phyloP scores from a whole-genome alignment of 352 stramenopile genomes.

The Pythium volutum region DNA sequence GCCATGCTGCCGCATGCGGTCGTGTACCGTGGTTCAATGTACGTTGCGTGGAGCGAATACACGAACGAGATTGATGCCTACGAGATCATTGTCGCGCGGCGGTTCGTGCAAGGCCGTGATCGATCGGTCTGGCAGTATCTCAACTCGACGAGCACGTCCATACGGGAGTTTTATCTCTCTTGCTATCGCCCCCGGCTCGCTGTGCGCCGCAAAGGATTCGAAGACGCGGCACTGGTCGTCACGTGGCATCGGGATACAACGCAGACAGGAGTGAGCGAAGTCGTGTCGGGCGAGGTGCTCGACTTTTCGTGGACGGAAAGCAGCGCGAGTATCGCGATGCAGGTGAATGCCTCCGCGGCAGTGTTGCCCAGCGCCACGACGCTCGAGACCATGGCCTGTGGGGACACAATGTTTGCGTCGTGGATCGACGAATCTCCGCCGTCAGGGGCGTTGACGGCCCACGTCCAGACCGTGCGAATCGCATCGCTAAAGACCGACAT shows the following conservation, averaged over 20 bases:
- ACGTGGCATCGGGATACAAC: constrained; percentile 56
- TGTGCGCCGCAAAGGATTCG: constrained; percentile 45
- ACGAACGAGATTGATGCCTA: constrained; percentile 31
- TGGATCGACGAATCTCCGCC: constrained; percentile 37
- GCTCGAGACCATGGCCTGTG: constrained; percentile 34
- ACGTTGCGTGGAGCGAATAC: constrained; percentile 56
- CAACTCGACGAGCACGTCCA: constrained; percentile 22
- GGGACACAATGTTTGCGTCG: constrained; percentile 37
- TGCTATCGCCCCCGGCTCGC: constrained; percentile 38
- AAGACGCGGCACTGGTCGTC: constrained; percentile 46
- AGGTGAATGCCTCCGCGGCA: not conserved
- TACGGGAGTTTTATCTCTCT: constrained; percentile 39
- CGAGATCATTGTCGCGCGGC: constrained; percentile 43
- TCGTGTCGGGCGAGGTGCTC: constrained; percentile 42
- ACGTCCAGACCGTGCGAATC: constrained; percentile 12
- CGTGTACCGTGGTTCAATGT: constrained; percentile 57
- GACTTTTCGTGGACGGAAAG: constrained; percentile 42
- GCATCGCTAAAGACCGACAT: constrained; percentile 4
- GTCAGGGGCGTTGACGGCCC: not conserved
- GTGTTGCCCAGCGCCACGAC: constrained; percentile 14
- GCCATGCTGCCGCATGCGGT: constrained; percentile 36
- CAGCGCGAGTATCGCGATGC: constrained; percentile 28
- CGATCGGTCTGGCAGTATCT: constrained; percentile 53
- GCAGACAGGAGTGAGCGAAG: constrained; percentile 38
- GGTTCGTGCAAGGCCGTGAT: constrained; percentile 56